Evolutionary conservation across 2,329 filamentous ascomycete genomes (phyloP).

Genomic region (Bretziella fagacearum): DNA sequence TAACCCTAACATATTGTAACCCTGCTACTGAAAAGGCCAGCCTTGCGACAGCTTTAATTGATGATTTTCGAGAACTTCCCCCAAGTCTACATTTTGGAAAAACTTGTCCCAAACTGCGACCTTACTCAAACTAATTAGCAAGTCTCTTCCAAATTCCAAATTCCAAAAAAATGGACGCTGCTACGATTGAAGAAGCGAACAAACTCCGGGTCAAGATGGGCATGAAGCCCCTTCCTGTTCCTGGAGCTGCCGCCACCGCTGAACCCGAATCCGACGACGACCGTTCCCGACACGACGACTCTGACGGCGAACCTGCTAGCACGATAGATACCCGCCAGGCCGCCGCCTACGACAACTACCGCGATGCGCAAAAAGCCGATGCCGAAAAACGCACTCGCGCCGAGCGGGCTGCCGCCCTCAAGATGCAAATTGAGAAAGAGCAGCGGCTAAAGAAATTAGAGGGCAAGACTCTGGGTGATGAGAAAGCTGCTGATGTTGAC

Average conservation of each 20-base stretch:
- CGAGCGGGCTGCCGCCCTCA: slow-evolving; percentile 64
- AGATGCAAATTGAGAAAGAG: slow-evolving; percentile 71
- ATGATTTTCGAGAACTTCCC: no score
- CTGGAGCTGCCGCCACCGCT: slow-evolving; percentile 36
- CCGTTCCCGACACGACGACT: slow-evolving; percentile 26
- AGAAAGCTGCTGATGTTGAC: slow-evolving; percentile 52
- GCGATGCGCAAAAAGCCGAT: slow-evolving; percentile 50
- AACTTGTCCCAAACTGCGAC: background rate
- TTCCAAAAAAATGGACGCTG: slow-evolving; percentile 40
- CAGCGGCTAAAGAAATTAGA: slow-evolving; percentile 60
- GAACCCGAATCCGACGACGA: slow-evolving; percentile 30
- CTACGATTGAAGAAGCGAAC: slow-evolving; percentile 85
- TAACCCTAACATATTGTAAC: no score
- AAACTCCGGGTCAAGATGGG: slow-evolving; percentile 78
- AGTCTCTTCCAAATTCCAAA: background rate
- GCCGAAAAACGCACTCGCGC: slow-evolving; percentile 62
- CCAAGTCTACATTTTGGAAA: no score
- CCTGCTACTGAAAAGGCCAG: no score
- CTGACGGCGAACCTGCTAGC: slow-evolving; percentile 56
- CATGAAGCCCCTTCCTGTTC: slow-evolving; percentile 74
- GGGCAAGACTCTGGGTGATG: slow-evolving; percentile 70
- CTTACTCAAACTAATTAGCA: background rate
- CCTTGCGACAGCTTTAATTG: no score
- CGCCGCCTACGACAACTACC: slow-evolving; percentile 56
- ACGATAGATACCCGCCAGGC: slow-evolving; percentile 71